Evolutionary conservation across 1,284 basidiomycete species (phyloP).

Genomic region (Psilocybe mexicana): DNA sequence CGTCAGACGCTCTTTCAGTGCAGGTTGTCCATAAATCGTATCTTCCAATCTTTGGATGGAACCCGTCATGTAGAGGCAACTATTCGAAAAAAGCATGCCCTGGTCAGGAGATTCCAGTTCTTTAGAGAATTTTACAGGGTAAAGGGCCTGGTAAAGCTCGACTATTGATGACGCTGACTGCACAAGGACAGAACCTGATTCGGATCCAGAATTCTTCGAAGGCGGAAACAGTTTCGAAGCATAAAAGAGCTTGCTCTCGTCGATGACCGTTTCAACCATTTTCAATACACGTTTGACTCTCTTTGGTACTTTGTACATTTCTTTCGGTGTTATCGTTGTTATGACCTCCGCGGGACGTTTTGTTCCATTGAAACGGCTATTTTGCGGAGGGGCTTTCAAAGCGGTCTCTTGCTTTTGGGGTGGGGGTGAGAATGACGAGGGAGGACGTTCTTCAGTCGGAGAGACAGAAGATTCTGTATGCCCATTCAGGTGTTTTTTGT

Average conservation of each 20-base stretch:
- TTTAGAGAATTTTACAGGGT: conserved; percentile 68
- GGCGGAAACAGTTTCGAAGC: conserved; percentile 53
- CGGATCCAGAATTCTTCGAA: conserved; percentile 28
- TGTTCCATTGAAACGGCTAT: conserved; percentile 15
- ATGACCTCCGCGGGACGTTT: conserved; percentile 22
- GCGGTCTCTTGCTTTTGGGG: conserved; percentile 12
- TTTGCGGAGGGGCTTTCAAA: conserved; percentile 4
- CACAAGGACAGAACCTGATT: conserved; percentile 55
- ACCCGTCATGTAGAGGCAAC: conserved; percentile 71
- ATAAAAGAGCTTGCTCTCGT: conserved; percentile 59
- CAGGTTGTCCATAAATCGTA: conserved; percentile 25
- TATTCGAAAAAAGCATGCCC: conserved; percentile 85
- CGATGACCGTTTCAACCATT: conserved; percentile 58
- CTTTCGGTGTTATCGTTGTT: conserved; percentile 38
- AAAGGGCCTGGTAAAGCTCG: conserved; percentile 81
- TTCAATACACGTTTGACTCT: conserved; percentile 57
- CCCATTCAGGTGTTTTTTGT: conserved; percentile 45
- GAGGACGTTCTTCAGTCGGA: conserved; percentile 16
- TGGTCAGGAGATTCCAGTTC: conserved; percentile 58
- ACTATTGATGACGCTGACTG: conserved; percentile 69
- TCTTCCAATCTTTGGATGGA: conserved; percentile 44
- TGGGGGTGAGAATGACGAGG: conserved; percentile 17
- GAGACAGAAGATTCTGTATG: conserved; percentile 21
- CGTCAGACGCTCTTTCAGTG: conserved; percentile 45
- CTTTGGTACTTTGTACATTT: conserved; percentile 59